Evolutionary conservation across 768 basidiomycete species (phyloP), one percentile per base, ranked within the genome.

Genomic region (Mycena latifolia): DNA sequence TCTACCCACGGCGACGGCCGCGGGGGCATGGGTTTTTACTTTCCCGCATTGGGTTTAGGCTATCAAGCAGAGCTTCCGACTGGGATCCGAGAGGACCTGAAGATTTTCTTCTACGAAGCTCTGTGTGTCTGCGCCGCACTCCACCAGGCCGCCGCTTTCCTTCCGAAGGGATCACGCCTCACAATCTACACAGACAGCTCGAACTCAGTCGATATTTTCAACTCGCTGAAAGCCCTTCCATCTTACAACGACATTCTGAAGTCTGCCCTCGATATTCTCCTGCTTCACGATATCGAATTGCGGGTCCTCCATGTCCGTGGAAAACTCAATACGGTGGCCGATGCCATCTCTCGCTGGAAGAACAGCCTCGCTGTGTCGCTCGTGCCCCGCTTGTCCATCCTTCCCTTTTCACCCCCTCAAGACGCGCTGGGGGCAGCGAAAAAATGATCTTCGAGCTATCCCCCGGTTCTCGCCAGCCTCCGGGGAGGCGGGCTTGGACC

Each of bases 401-500:
- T 45, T 0, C 15, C 54, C 0, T 72, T 73, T 70, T 27, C 45
- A 72, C 73, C 75, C 75, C 77, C 79, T 73, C 69, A 54, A 37
- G 35, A 25, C 15, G 17, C 60, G 76, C 69, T 77, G 76, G 75
- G 78, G 77, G 77, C 65, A 22, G 52, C 20, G 3, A 15, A 63
- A 63, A 66, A 65, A 71, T 77, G 72, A 75, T n/a, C n/a, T n/a
- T 68, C 1, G 22, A 31, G 20, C 17, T 55, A 3, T n/a, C 63
- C 5, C 9, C 29, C 3, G 17, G 37, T 48, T 61, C 80, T 55
- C 65, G 73, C 69, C 82, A 82, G 65, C 81, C 81, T 1, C n/a
- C n/a, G n/a, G 0, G 20, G 0, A 54, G 78, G 50, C 61, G 55
- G 31, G 72, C 78, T 29, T 84, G 84, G 83, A 61, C 79, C 0